Conservation (phyloP, 2,329 filamentous ascomycete species). For the Mycosphaerella sp. region DNA sequence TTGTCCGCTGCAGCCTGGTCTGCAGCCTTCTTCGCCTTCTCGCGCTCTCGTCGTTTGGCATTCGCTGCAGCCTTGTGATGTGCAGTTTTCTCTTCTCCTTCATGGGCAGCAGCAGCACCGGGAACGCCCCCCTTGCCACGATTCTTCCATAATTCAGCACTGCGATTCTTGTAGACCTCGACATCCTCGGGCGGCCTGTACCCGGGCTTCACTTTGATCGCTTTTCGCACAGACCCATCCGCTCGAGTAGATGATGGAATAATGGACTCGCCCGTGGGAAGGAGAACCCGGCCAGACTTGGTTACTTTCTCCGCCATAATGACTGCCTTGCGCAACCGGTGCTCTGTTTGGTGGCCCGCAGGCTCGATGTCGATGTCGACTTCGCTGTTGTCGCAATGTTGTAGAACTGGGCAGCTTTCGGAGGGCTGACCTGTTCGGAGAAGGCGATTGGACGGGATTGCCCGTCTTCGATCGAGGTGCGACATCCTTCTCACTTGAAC, state of each 20-base stretch:
- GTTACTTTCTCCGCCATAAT: constrained; percentile 39
- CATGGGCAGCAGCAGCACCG: constrained; percentile 54
- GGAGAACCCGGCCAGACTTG: constrained; percentile 59
- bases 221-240: constrained; percentile 86
- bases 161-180: constrained; percentile 90
- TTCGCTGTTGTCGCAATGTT: constrained; percentile 19
- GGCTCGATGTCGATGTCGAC: constrained; percentile 18
- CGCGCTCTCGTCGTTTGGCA: constrained; percentile 62
- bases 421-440: constrained; percentile 2
- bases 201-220: constrained; percentile 88
- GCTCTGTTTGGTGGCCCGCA: background rate
- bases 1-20: constrained; percentile 58
- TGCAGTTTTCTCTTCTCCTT: constrained; percentile 34
- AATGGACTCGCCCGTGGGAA: constrained; percentile 69
- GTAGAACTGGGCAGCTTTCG: background rate
- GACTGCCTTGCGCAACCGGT: background rate
- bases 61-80: constrained; percentile 53
- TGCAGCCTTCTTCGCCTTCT: constrained; percentile 52
- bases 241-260: constrained; percentile 82
- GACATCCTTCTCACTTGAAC: background rate
- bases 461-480: background rate
- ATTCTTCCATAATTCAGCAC: constrained; percentile 76
- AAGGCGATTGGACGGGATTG: constrained; percentile 6
- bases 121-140: constrained; percentile 64
- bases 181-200: constrained; percentile 94